Base-by-base conservation (phyloP, 2,329 filamentous ascomycete species). In the Herpotrichia juniperi region DNA sequence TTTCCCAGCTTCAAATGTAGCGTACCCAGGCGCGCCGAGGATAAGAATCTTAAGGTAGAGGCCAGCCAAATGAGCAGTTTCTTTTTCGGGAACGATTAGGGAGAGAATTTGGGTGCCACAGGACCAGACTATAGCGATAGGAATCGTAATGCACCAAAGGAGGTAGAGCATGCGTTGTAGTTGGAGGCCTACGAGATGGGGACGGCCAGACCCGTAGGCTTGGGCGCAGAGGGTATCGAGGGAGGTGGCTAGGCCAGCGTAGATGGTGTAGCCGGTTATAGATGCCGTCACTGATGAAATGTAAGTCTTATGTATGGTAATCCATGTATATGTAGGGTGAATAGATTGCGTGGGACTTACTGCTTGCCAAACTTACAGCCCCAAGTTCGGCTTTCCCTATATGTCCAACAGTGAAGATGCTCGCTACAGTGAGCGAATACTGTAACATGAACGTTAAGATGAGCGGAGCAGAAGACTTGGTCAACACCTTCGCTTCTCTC, bases 191-290 rank as follows among this genome's bases (percentile, higher is more conserved):
- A 97, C 93, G 4, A 97, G 83, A 61, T 93, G 89, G 69, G 89
- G 96, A 70, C 89, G 89, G 0, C 93, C 93, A 0, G 90, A 96
- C 2, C 94, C 93, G 69, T 96, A 97, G 0, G 94, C 93, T 74
- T 97, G 93, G 0, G 93, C 86, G 72, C 93, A 97, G 2, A 97
- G 85, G 0, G 93, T 97, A 74, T 97, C 93, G 31, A 97, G 80
- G 58, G 88, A 91, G 4, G 93, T 97, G 1, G 92, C 88, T 14
- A 97, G 81, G n/a, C 92, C 78, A 59, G 79, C 76, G 46, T 78
- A 79, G 12, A 79, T 74, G 1, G 77, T 72, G 52, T 78, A 79
- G 1, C 78, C 78, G 2, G 78, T 80, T 24, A 80, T 79, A 39
- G 74, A 77, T 0, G 78, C 78, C 1, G 77, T 80, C 78, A 81